These are phyloP conservation scores for Diaporthe caulivora DNA, from an alignment of 2,329 filamentous ascomycete genomes.

Conservation along the genomic window DNA sequence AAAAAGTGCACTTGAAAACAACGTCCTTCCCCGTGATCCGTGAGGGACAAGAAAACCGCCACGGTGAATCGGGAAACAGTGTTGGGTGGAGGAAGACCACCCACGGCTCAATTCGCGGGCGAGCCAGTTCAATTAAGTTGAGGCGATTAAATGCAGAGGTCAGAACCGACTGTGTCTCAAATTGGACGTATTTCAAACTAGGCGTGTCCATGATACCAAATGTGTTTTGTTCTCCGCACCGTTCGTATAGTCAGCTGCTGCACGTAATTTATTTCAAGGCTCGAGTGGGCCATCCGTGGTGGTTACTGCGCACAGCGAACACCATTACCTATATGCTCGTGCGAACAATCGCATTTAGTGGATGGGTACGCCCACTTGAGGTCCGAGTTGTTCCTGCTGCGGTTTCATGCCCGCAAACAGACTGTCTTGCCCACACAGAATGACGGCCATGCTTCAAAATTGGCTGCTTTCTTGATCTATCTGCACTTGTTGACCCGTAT, in stretches of 20 bases:
- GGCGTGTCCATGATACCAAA: neutral
- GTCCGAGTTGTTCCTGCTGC: no score
- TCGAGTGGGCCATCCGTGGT: neutral
- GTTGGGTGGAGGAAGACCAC: constrained; percentile 2
- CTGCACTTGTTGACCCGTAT: constrained; percentile 11
- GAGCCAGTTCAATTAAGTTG: constrained; percentile 4
- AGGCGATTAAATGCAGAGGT: constrained; percentile 13
- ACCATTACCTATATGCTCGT: neutral
- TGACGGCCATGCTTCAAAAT: neutral
- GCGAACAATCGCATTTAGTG: neutral
- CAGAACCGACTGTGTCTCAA: neutral
- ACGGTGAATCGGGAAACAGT: constrained; percentile 6
- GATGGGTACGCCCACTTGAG: neutral
- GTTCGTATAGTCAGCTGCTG: neutral
- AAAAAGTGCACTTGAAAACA: constrained; percentile 37
- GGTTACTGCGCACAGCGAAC: no score
- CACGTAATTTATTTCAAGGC: neutral
- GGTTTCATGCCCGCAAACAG: neutral
- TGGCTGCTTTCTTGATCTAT: neutral
- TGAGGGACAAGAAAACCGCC: constrained; percentile 35
- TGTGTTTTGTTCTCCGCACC: neutral
- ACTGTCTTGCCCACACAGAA: neutral
- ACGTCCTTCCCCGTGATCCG: constrained; percentile 28
- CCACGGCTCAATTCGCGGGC: neutral
- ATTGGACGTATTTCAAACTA: neutral